Percentiles rank a stretch among this genome's conserved stretches.
Evolutionary conservation across 805 yeast genomes (phyloP).

Genomic region (Candida broadrunensis): DNA sequence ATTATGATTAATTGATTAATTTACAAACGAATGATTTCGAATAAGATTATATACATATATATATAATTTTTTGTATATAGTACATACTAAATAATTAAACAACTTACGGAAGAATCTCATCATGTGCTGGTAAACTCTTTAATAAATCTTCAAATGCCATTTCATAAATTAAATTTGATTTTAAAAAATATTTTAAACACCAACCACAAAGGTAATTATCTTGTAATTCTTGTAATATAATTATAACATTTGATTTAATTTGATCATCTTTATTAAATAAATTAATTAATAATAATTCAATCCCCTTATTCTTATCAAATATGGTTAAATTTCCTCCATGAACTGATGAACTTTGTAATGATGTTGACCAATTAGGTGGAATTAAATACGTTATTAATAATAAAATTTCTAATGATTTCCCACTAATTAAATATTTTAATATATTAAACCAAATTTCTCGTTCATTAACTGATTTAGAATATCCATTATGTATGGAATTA

Average conservation of each 20-base stretch:
- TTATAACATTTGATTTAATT: slow-evolving; percentile 35
- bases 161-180: slow-evolving; percentile 37
- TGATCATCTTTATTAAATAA: slow-evolving; percentile 40
- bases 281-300: slow-evolving; percentile 38
- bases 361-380: slow-evolving; percentile 38
- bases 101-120: no score
- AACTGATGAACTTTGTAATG: slow-evolving; percentile 32
- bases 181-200: slow-evolving; percentile 37
- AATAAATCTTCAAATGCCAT: slow-evolving; percentile 36
- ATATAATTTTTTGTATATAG: no score
- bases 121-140: neutral
- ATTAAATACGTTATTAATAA: slow-evolving; percentile 37
- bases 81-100: no score
- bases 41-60: no score
- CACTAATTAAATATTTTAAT: slow-evolving; percentile 39
- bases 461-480: slow-evolving; percentile 25
- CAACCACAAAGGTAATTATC: slow-evolving; percentile 44
- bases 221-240: slow-evolving; percentile 42
- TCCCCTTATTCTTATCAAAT: slow-evolving; percentile 44
- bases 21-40: no score
- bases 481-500: no score
- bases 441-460: slow-evolving; percentile 42
- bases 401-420: slow-evolving; percentile 38
- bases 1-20: no score
- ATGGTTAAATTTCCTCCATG: slow-evolving; percentile 40